Evolutionary conservation across 1,139 yeast genomes (phyloP), one percentile per base, ranked within the genome.

Genomic region (Kurtzmaniella natalensis): DNA sequence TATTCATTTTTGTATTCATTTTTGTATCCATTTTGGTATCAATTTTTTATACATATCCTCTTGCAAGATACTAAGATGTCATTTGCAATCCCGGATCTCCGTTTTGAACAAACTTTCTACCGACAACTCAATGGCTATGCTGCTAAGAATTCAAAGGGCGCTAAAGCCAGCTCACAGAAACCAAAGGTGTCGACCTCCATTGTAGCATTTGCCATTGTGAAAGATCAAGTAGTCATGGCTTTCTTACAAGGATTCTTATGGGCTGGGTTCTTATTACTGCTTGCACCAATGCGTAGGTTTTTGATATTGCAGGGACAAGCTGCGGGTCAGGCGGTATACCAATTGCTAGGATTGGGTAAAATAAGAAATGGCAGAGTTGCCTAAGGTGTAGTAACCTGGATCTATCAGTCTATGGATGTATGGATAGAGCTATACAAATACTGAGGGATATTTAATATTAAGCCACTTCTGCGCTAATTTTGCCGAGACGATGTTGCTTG

Each of bases 171-270:
- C 4, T 19, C 23, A 18, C 7, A 25, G 13, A 21, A 25, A 13
- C 35, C 19, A 30, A 11, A 59, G 11, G 63, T 76, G 18, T 70
- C 81, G 0, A 75, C 76, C 1, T 49, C 55, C 2, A 60, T 73
- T 0, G 72, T 79, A 6, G 44, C 66, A 0, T 76, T 74, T 46
- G 82, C 85, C 1, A 57, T 83, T 0, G 32, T 80, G 7, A 73
- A 73, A 41, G 89, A 82, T 48, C 81, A 81, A 40, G 49, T 83
- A 2, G 11, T 82, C n/a, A 72, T 81, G 78, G 92, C 92, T 1
- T 65, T 83, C 25, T 17, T 69, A 13, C 74, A 66, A 41, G 73
- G 74, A 4, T 61, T 70, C 38, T 36, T 64, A 21, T 69, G 65
- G 64, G 48, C 68, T 2, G 67, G 69, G 7, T 38, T 60, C 4